Conservation (phyloP, 805 yeast genomes). For the Maudiozyma barnettii region DNA sequence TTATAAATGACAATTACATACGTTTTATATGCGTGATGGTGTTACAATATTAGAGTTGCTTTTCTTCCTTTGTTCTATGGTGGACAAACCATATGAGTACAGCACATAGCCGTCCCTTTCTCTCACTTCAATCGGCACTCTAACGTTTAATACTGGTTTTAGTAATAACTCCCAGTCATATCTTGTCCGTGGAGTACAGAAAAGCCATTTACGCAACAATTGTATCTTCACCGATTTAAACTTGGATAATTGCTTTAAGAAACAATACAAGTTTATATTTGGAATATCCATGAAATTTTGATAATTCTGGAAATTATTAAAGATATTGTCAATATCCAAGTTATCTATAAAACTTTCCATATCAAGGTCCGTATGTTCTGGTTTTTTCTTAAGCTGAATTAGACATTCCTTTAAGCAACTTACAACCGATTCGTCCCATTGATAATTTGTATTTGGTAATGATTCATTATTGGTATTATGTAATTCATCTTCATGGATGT, state of each 20-base stretch:
- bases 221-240: constrained; percentile 30
- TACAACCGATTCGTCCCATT: constrained; percentile 21
- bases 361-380: constrained; percentile 1
- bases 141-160: constrained; percentile 28
- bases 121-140: constrained; percentile 29
- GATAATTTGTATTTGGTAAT: constrained; percentile 3
- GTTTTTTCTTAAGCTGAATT: background rate
- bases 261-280: constrained; percentile 30
- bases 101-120: constrained; percentile 36
- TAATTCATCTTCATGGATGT: background rate
- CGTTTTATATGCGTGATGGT: background rate
- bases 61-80: background rate
- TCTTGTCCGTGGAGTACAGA: constrained; percentile 32
- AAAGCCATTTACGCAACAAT: constrained; percentile 30
- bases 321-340: constrained; percentile 10
- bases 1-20: background rate
- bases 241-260: constrained; percentile 25
- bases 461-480: background rate
- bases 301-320: constrained; percentile 22
- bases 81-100: constrained; percentile 27
- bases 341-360: constrained; percentile 6
- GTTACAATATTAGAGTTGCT: background rate
- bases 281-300: constrained; percentile 27
- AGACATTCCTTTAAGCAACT: constrained; percentile 12
- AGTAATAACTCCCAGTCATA: constrained; percentile 33